Percentiles rank a stretch among this genome's conserved stretches.
Evolutionary conservation across 208 protist species (phyloP).

Genomic region (Trypanosomatidae sp.): DNA sequence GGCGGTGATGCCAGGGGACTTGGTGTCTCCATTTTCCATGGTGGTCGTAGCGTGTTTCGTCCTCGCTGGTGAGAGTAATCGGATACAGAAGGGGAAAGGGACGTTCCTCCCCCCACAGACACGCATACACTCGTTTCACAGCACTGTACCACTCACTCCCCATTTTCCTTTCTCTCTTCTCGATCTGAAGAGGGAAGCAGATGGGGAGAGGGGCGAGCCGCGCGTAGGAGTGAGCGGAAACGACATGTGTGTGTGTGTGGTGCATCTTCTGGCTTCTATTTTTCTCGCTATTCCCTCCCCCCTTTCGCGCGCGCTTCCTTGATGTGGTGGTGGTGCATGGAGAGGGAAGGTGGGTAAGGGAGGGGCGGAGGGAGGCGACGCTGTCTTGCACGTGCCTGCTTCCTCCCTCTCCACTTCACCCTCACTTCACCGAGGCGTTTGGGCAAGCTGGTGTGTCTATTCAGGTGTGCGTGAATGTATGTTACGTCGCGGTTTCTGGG

Average conservation of each 20-base stretch:
- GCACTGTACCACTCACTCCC: neutral
- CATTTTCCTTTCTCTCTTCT: neutral
- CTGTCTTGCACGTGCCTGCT: neutral
- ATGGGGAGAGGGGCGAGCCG: neutral
- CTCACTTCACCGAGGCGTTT: neutral
- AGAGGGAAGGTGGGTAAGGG: neutral
- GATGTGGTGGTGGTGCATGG: neutral
- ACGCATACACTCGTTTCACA: neutral
- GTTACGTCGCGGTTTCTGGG: neutral
- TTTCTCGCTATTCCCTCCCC: neutral
- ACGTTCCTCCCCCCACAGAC: neutral
- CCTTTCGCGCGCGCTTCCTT: neutral
- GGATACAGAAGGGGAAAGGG: neutral
- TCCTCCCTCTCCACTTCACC: neutral
- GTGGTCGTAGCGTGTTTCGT: neutral
- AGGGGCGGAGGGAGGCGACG: neutral
- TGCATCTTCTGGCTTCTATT: neutral
- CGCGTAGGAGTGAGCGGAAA: neutral
- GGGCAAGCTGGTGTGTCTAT: neutral
- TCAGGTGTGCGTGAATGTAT: neutral
- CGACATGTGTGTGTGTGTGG: neutral
- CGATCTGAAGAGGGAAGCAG: neutral
- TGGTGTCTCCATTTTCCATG: neutral
- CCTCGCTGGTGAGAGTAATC: neutral
- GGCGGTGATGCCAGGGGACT: neutral